Percentiles rank a stretch among this genome's conserved stretches.
Conservation (phyloP, 2,329 filamentous ascomycete species). For the Alternaria novae-zelandiae region DNA sequence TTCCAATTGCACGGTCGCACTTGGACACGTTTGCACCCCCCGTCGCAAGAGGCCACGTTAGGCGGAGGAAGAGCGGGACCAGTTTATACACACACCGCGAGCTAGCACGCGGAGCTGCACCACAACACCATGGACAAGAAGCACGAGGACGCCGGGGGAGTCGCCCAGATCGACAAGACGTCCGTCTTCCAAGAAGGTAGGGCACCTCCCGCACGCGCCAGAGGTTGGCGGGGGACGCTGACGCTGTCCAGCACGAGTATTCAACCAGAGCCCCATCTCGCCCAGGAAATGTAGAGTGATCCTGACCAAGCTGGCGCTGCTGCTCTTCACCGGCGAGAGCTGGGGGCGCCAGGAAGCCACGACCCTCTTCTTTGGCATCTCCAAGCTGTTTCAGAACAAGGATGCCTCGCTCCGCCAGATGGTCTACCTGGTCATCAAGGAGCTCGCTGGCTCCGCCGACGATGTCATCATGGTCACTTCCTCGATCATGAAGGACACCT, state of each 20-base stretch:
- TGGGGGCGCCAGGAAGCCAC: slow-evolving; percentile 98
- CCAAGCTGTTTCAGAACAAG: slow-evolving; percentile 99
- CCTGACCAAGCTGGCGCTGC: slow-evolving; percentile 93
- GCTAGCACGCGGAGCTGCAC: slow-evolving; percentile 32
- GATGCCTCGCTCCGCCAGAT: slow-evolving; percentile 97
- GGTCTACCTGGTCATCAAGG: slow-evolving; percentile 98
- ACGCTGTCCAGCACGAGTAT: slow-evolving; percentile 77
- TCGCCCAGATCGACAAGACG: slow-evolving; percentile 97
- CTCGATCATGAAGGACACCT: slow-evolving; percentile 99
- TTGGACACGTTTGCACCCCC: slow-evolving; percentile 11
- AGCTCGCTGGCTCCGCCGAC: slow-evolving; percentile 91
- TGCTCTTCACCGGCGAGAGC: slow-evolving; percentile 95
- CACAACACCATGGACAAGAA: slow-evolving; percentile 72
- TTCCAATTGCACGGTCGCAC: slow-evolving; percentile 15
- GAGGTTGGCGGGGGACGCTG: slow-evolving; percentile 21
- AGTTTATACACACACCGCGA: slow-evolving; percentile 26
- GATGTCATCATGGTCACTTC: slow-evolving; percentile 99
- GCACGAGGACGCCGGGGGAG: slow-evolving; percentile 94
- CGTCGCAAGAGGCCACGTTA: slow-evolving; percentile 45
- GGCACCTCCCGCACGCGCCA: slow-evolving; percentile 13
- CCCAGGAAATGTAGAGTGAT: slow-evolving; percentile 92
- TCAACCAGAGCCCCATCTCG: slow-evolving; percentile 96
- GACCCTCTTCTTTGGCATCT: slow-evolving; percentile 95
- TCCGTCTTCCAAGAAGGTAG: slow-evolving; percentile 98
- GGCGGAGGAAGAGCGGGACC: slow-evolving; percentile 40